phyloP scores from a whole-genome alignment of 495 filamentous ascomycete species.

The Astrocystis sublimbata region DNA sequence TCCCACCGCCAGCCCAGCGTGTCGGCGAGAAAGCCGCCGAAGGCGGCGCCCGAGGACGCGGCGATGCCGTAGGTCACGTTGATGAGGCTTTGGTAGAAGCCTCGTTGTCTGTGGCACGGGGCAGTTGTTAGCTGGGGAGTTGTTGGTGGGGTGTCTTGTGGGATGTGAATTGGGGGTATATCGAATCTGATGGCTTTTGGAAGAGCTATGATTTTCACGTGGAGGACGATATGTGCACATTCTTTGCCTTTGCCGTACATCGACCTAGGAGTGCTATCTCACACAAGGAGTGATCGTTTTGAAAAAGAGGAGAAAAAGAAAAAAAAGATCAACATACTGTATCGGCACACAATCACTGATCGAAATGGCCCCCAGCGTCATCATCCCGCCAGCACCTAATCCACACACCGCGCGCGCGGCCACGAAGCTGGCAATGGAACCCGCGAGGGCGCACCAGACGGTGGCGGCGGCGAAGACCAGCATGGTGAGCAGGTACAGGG shows the following conservation, averaged over 20 bases:
- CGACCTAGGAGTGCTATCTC: neutral
- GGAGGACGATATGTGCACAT: no score
- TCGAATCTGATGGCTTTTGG: neutral
- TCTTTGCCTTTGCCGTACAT: neutral
- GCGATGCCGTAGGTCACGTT: conserved; percentile 66
- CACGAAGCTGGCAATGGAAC: conserved; percentile 72
- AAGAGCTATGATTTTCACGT: neutral
- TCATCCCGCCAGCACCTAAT: conserved; percentile 71
- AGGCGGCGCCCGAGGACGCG: conserved; percentile 65
- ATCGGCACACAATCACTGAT: conserved; percentile 75
- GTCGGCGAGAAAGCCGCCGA: conserved; percentile 75
- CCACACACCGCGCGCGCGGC: conserved; percentile 71
- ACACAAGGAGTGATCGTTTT: neutral
- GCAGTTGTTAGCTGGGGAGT: neutral
- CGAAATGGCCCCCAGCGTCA: conserved; percentile 72
- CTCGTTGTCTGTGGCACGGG: conserved; percentile 47
- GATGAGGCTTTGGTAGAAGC: conserved; percentile 73
- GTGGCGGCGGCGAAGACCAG: conserved; percentile 66
- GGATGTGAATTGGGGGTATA: neutral
- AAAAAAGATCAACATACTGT: conserved; percentile 47
- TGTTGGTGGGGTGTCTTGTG: neutral
- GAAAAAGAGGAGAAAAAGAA: neutral
- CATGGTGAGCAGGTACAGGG: conserved; percentile 65
- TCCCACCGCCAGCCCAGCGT: conserved; percentile 74
- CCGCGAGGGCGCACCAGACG: conserved; percentile 70